Base-by-base conservation (phyloP, 2,329 filamentous ascomycete species). In the Ophiostoma novo-ulmi region DNA sequence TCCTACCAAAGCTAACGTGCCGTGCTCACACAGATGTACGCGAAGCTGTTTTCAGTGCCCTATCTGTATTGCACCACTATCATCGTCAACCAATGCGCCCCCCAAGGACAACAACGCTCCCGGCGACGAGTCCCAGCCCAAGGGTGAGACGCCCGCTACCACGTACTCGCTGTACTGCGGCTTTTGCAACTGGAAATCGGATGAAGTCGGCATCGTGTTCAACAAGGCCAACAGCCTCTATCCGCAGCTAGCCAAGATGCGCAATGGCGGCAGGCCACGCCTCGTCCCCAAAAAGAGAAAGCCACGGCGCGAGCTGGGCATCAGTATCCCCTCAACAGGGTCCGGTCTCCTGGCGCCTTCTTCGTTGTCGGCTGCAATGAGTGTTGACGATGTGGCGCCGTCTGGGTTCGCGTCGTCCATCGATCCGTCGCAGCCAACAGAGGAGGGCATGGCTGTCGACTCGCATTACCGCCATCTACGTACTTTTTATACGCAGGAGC, bases 31-130 rank as follows among this genome's bases (percentile, higher is more conserved):
- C 73, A 94, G 93, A 78, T 97, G 95, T 78, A 94, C 93, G 22
- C 87, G 95, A 74, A 97, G 94, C 78, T 99, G 95, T 80, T 98
- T 95, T 82, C 92, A 96, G 78, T 99, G 95, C 76, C 95, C 95
- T 0, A 84, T 94, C 74, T 99, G 95, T 79, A 89, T 92, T 38
- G 89, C 93, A 0, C 91, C 93, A 14, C 85, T 98, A 58, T 85
- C 89, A 26, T 89, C 26, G 6, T 63, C 95, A 69, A 91, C 88
- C 69, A 88, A 89, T 26, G 11, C 35, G 7, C 63, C 63, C 20
- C 10, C 35, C 8, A 38, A 65, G 6, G 63, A 38, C 6, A 39
- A 17, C 11, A 38, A n/a, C 17, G 31, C 63, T 17, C 5, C 36
- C 36, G 36, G 35, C 22, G 81, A 94, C 72, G 90, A 93, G 70